phyloP scores from a whole-genome alignment of 805 yeast genomes.

The Saturnispora bothae region DNA sequence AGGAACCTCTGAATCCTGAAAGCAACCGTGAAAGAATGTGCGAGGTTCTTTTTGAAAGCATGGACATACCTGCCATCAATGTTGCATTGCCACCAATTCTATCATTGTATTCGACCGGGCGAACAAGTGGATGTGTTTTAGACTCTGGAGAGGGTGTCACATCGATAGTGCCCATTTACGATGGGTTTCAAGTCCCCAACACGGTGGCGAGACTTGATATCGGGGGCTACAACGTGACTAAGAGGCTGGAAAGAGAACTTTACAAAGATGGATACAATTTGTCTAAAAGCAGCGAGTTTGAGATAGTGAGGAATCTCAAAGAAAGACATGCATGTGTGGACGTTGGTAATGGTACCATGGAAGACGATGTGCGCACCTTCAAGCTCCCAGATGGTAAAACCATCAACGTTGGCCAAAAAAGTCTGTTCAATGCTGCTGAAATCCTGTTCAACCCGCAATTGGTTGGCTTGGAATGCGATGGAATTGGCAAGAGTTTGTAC shows the following conservation, averaged over 20 bases:
- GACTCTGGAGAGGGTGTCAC: slow-evolving; percentile 94
- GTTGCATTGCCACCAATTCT: slow-evolving; percentile 68
- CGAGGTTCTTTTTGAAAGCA: slow-evolving; percentile 60
- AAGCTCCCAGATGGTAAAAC: slow-evolving; percentile 79
- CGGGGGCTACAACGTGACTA: slow-evolving; percentile 83
- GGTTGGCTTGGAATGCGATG: slow-evolving; percentile 64
- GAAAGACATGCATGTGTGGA: slow-evolving; percentile 65
- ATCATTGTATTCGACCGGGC: slow-evolving; percentile 76
- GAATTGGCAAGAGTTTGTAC: slow-evolving; percentile 53
- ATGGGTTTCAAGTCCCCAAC: slow-evolving; percentile 72
- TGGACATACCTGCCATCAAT: slow-evolving; percentile 69
- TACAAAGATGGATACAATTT: slow-evolving; percentile 56
- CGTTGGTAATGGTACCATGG: slow-evolving; percentile 4
- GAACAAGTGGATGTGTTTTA: slow-evolving; percentile 82
- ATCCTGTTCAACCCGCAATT: slow-evolving; percentile 72
- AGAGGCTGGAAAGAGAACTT: slow-evolving; percentile 56
- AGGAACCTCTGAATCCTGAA: slow-evolving; percentile 75
- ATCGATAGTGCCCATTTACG: slow-evolving; percentile 80
- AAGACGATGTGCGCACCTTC: slow-evolving; percentile 28
- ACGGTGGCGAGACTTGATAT: slow-evolving; percentile 66
- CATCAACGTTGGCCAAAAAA: slow-evolving; percentile 24
- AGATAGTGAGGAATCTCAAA: slow-evolving; percentile 67
- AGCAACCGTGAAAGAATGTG: slow-evolving; percentile 49
- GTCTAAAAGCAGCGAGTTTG: slow-evolving; percentile 68
- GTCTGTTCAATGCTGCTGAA: slow-evolving; percentile 39